Evolutionary conservation across 805 yeast genomes (phyloP), one percentile per base, ranked within the genome.

Genomic region (Wickerhamiella spandovensis): DNA sequence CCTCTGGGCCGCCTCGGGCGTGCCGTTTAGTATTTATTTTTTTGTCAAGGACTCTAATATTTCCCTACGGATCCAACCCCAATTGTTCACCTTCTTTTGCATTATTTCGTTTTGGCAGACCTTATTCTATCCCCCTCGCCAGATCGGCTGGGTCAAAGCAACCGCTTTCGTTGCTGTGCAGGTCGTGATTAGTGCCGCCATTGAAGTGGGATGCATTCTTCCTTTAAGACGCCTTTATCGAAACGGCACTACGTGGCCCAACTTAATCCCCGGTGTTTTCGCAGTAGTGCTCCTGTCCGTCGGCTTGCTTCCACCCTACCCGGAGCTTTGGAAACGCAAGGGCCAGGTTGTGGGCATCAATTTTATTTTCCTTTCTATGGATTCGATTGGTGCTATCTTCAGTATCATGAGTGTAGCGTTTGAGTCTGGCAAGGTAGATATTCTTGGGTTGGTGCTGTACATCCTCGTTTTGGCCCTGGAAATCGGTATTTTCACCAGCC

Each of bases 331-430:
- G 30, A 84, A 86, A 60, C 72, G 95, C 55, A 65, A 77, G 48
- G 97, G 97, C 1, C 68, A 83, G 35, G 97, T 90, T 2, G 79
- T 88, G 2, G 97, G 97, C 0, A 82, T 90, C 60, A 88, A 88
- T 62, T 88, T 90, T 60, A 56, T 83, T 2, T 90, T 90, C 55
- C 70, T 90, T 51, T 59, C 72, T 5, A 67, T 89, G 67, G 97
- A 90, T 63, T 76, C 84, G 3, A 54, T 76, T 23, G 97, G 97
- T 8, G 96, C 97, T 0, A 65, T 85, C 41, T 78, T 86, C 56
- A 84, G 92, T 12, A 74, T 84, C 22, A 73, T 79, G 44, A 77
- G 83, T 1, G 71, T 81, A 67, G 72, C 76, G 41, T 72, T 80
- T 58, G 61, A 63, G 48, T 35, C 53, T 5, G 92, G 82, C 2